A percentile compares a stretch with the other conserved stretches of the same genome.
Evolutionary conservation across 1,284 basidiomycete species (phyloP).

Genomic region (Ustilago loliicola): DNA sequence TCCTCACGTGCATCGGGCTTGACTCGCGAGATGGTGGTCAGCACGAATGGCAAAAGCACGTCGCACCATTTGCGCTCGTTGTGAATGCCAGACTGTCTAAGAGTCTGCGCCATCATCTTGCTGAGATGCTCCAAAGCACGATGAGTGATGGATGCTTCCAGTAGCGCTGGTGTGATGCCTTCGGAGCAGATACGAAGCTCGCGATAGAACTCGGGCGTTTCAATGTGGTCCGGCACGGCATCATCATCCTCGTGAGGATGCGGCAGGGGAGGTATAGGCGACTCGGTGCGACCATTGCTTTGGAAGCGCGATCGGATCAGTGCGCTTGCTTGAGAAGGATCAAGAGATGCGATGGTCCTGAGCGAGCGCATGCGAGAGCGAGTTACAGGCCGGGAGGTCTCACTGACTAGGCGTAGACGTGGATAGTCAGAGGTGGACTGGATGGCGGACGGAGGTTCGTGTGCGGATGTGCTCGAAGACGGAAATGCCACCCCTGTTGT

Average conservation of each 20-base stretch:
- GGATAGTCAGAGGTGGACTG: constrained; percentile 52
- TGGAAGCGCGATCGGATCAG: constrained; percentile 45
- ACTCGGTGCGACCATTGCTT: constrained; percentile 31
- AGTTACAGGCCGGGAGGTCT: constrained; percentile 31
- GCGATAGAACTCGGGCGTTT: constrained; percentile 43
- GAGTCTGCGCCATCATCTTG: constrained; percentile 64
- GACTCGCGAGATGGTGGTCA: constrained; percentile 63
- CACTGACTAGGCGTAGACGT: constrained; percentile 50
- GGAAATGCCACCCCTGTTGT: constrained; percentile 28
- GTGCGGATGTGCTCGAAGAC: constrained; percentile 11
- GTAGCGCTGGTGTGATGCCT: constrained; percentile 48
- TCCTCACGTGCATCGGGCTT: constrained; percentile 74
- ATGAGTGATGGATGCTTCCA: constrained; percentile 50
- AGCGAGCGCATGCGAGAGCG: constrained; percentile 48
- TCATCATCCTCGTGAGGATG: constrained; percentile 27
- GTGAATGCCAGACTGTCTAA: constrained; percentile 50
- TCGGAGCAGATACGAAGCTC: constrained; percentile 49
- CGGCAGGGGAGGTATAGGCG: constrained; percentile 19
- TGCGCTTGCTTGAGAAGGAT: constrained; percentile 41
- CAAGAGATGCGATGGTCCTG: constrained; percentile 47
- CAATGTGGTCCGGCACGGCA: constrained; percentile 10
- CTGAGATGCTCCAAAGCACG: constrained; percentile 55
- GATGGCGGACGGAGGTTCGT: constrained; percentile 36
- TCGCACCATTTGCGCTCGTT: constrained; percentile 60
- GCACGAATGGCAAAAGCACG: constrained; percentile 59